Evolutionary conservation across 805 yeast genomes (phyloP).

Genomic region (Candida parachauliodes): DNA sequence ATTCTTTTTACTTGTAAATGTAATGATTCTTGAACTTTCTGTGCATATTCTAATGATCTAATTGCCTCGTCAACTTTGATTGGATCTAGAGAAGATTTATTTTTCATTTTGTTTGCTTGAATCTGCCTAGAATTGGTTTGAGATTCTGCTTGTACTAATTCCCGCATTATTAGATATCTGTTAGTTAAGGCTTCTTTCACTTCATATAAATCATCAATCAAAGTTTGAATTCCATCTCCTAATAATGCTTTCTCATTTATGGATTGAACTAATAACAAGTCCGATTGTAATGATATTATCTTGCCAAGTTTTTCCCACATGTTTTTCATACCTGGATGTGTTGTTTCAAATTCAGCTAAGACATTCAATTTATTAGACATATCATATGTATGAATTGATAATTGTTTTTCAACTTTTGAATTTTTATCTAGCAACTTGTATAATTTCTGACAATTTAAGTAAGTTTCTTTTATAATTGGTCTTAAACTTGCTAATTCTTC

Average conservation of each 20-base stretch:
- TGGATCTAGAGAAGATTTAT: slow-evolving; percentile 74
- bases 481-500: slow-evolving; percentile 78
- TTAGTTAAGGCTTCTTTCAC: slow-evolving; percentile 92
- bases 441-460: slow-evolving; percentile 56
- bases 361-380: slow-evolving; percentile 38
- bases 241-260: slow-evolving; percentile 69
- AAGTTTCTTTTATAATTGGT: slow-evolving; percentile 78
- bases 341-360: slow-evolving; percentile 39
- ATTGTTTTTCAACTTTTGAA: slow-evolving; percentile 55
- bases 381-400: slow-evolving; percentile 46
- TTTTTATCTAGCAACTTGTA: slow-evolving; percentile 49
- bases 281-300: slow-evolving; percentile 67
- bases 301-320: slow-evolving; percentile 80
- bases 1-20: slow-evolving; percentile 77
- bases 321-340: slow-evolving; percentile 66
- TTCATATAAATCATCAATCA: slow-evolving; percentile 73
- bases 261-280: slow-evolving; percentile 67
- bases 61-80: slow-evolving; percentile 88
- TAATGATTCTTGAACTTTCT: slow-evolving; percentile 69
- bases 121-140: slow-evolving; percentile 67
- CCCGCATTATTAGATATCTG: slow-evolving; percentile 90
- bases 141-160: slow-evolving; percentile 73
- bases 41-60: slow-evolving; percentile 71
- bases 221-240: slow-evolving; percentile 67
- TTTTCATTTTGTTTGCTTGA: slow-evolving; percentile 67